Conservation (phyloP, 2,329 filamentous ascomycete species). For the Scytalidium lignicola region DNA sequence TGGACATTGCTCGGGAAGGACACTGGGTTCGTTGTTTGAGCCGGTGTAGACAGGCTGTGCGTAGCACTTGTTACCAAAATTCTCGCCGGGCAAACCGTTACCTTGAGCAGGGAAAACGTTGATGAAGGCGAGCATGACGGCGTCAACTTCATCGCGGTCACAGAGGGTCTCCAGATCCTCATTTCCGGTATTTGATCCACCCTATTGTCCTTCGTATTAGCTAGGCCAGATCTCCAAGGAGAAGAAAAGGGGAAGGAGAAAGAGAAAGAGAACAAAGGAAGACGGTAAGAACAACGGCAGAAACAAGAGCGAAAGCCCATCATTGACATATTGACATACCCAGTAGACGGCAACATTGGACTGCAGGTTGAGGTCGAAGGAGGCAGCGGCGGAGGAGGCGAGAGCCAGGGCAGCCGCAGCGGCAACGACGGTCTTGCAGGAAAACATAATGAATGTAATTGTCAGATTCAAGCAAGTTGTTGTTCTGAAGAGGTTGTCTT, state of each 20-base stretch:
- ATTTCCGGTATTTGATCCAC: slow-evolving; percentile 26
- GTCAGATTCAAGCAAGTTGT: background rate
- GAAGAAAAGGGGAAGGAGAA: background rate
- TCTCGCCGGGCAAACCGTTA: slow-evolving; percentile 36
- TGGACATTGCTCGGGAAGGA: slow-evolving; percentile 29
- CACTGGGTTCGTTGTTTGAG: slow-evolving; percentile 17
- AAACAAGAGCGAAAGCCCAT: too few species aligned
- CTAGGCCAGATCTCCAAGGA: background rate
- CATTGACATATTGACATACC: slow-evolving; percentile 22
- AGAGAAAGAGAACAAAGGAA: background rate
- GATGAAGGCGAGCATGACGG: slow-evolving; percentile 39
- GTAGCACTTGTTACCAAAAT: slow-evolving; percentile 38
- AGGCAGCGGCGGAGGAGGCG: slow-evolving; percentile 13
- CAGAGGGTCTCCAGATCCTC: slow-evolving; percentile 31
- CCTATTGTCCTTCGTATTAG: slow-evolving; percentile 22
- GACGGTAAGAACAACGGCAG: too few species aligned
- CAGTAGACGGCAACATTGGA: slow-evolving; percentile 39
- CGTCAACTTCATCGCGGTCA: slow-evolving; percentile 33
- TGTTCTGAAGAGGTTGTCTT: too few species aligned
- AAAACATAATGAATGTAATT: slow-evolving; percentile 23
- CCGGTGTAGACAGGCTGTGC: slow-evolving; percentile 28
- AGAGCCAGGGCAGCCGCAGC: slow-evolving; percentile 19
- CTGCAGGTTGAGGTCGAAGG: slow-evolving; percentile 29
- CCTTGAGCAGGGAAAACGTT: slow-evolving; percentile 36
- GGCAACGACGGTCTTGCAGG: slow-evolving; percentile 18